Evolutionary conservation across 331 rosid species (phyloP).

Genomic region (Malus hybrid): DNA sequence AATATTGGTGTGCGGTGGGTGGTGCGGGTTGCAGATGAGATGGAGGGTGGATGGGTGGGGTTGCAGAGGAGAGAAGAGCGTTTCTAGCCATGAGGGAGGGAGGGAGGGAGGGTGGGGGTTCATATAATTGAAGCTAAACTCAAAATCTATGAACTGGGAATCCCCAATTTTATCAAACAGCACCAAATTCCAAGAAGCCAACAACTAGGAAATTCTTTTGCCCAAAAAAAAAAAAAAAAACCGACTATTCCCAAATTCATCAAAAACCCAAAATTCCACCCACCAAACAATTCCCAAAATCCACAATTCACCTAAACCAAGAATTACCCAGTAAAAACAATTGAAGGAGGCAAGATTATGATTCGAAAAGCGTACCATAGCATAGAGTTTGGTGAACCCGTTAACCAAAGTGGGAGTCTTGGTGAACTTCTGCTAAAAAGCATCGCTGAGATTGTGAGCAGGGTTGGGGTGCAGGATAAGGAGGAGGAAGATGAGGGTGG

Average conservation of each 20-base stretch:
- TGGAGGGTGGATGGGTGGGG: too few relatives aligned
- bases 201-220: not conserved
- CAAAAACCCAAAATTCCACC: not conserved
- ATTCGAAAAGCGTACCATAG: constrained; percentile 46
- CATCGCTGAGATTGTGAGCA: constrained; percentile 98
- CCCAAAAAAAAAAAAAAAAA: too few relatives aligned
- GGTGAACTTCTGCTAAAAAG: constrained; percentile 91
- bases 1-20: too few relatives aligned
- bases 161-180: not conserved
- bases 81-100: too few relatives aligned
- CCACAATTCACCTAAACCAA: not conserved
- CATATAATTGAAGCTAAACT: not conserved
- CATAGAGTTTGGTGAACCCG: constrained; percentile 85
- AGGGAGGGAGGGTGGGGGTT: too few relatives aligned
- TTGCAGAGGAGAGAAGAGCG: too few relatives aligned
- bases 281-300: not conserved
- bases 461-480: too few relatives aligned
- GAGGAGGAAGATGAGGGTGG: too few relatives aligned
- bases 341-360: not conserved
- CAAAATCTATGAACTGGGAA: not conserved
- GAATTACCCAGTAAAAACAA: not conserved
- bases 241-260: constrained; percentile 4
- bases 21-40: too few relatives aligned
- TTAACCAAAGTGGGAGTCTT: constrained; percentile 84
- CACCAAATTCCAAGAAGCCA: not conserved